Evolutionary conservation across 805 yeast species (phyloP).

Genomic region (Torulaspora maleeae): DNA sequence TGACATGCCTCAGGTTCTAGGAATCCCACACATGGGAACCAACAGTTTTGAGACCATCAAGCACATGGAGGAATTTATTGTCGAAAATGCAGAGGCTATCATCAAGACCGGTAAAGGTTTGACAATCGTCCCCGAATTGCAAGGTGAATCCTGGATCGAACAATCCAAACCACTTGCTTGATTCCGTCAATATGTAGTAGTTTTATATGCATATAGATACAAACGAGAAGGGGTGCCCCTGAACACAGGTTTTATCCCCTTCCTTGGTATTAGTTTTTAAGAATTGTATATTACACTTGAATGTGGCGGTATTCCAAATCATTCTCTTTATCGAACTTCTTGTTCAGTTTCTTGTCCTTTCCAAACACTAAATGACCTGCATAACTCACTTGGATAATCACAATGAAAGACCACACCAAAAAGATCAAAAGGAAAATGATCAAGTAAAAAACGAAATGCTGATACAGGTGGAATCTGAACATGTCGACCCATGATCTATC

Average conservation of each 20-base stretch:
- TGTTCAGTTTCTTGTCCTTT: slow-evolving; percentile 9
- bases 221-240: not conserved
- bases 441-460: slow-evolving; percentile 23
- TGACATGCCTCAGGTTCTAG: slow-evolving; percentile 61
- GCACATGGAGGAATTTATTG: slow-evolving; percentile 76
- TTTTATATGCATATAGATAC: slow-evolving; percentile 6
- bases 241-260: not conserved
- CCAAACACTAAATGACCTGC: slow-evolving; percentile 9
- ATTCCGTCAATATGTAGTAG: not conserved
- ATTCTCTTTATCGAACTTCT: slow-evolving; percentile 17
- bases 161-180: slow-evolving; percentile 18
- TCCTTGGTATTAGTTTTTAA: slow-evolving; percentile 1
- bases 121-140: slow-evolving; percentile 77
- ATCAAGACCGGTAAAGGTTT: slow-evolving; percentile 63
- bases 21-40: slow-evolving; percentile 89
- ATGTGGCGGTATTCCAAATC: slow-evolving; percentile 23
- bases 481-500: slow-evolving; percentile 17
- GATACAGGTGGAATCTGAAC: slow-evolving; percentile 25
- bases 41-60: slow-evolving; percentile 67
- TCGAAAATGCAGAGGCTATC: slow-evolving; percentile 58
- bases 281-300: slow-evolving; percentile 9
- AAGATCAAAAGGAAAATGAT: slow-evolving; percentile 15
- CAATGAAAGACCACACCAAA: slow-evolving; percentile 17
- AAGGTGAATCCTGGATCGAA: slow-evolving; percentile 31
- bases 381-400: slow-evolving; percentile 11